Percentiles rank a stretch among this genome's conserved stretches.
Evolutionary conservation across 768 basidiomycete species (phyloP).

Genomic region (Boletus subparvulus): DNA sequence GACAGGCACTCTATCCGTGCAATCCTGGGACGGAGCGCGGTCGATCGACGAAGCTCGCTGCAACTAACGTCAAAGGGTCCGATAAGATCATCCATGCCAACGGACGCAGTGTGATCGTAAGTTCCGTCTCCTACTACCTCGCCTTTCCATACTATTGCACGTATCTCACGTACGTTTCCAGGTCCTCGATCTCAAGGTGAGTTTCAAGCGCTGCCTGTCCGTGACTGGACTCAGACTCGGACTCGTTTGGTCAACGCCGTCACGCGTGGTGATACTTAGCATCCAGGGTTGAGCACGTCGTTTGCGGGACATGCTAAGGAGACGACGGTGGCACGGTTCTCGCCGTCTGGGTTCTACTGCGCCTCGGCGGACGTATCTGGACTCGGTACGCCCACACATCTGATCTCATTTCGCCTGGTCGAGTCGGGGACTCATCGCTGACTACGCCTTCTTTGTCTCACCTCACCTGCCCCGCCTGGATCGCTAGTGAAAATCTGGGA

Average conservation of each 20-base stretch:
- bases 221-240: not conserved
- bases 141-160: not conserved
- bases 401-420: not conserved
- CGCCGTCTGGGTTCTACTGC: constrained; percentile 93
- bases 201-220: constrained; percentile 14
- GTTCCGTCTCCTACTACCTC: constrained; percentile 32
- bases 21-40: constrained; percentile 71
- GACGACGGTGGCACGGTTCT: constrained; percentile 86
- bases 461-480: too few species aligned
- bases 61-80: constrained; percentile 45
- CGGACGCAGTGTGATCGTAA: constrained; percentile 80
- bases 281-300: constrained; percentile 57
- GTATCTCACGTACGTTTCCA: constrained; percentile 29
- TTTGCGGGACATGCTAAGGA: constrained; percentile 83
- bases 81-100: constrained; percentile 86
- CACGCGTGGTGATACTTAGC: constrained; percentile 41
- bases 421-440: not conserved
- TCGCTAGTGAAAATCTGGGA: constrained; percentile 90
- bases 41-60: constrained; percentile 67
- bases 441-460: not conserved
- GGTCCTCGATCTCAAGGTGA: constrained; percentile 83
- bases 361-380: constrained; percentile 86
- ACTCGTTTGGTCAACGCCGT: not conserved
- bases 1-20: constrained; percentile 56
- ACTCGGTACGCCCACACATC: constrained; percentile 52